A percentile compares a stretch with the other conserved stretches of the same genome.
These are phyloP conservation scores for Aspergillus brunneoviolaceus DNA, from an alignment of 2,329 filamentous ascomycete species.

Conservation along the genomic window DNA sequence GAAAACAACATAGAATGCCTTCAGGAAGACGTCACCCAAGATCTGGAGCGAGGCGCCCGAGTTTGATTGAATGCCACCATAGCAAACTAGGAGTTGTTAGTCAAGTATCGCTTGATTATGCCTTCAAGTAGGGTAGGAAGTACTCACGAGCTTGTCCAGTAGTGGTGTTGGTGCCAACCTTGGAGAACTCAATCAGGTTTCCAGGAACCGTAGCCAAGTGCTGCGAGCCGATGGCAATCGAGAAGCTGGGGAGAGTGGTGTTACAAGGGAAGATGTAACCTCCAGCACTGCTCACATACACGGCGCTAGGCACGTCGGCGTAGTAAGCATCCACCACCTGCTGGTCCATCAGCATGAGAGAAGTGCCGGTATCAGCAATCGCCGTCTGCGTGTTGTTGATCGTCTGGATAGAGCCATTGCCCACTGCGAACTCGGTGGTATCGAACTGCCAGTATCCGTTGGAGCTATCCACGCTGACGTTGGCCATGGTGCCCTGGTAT, in stretches of 20 bases:
- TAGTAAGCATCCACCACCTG: conserved; percentile 63
- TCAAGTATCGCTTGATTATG: conserved; percentile 1
- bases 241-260: conserved; percentile 53
- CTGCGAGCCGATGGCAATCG: conserved; percentile 53
- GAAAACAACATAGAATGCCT: conserved; percentile 62
- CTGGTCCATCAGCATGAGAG: conserved; percentile 61
- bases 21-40: conserved; percentile 62
- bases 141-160: conserved; percentile 42
- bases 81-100: conserved; percentile 46
- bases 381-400: conserved; percentile 41
- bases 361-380: conserved; percentile 69
- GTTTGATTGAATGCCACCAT: conserved; percentile 61
- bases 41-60: conserved; percentile 57
- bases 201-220: conserved; percentile 56
- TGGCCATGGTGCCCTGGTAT: conserved; percentile 63
- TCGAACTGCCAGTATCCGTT: conserved; percentile 70
- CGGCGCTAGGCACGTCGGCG: conserved; percentile 52
- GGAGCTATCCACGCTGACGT: conserved; percentile 60
- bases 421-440: conserved; percentile 58
- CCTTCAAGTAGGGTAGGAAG: not conserved
- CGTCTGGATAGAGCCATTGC: conserved; percentile 39
- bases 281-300: conserved; percentile 44
- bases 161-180: conserved; percentile 46
- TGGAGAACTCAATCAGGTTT: conserved; percentile 56
- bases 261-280: conserved; percentile 61